These are phyloP conservation scores for Suhomyces guaymorum DNA, from an alignment of 1,139 yeast genomes.

Conservation along the genomic window DNA sequence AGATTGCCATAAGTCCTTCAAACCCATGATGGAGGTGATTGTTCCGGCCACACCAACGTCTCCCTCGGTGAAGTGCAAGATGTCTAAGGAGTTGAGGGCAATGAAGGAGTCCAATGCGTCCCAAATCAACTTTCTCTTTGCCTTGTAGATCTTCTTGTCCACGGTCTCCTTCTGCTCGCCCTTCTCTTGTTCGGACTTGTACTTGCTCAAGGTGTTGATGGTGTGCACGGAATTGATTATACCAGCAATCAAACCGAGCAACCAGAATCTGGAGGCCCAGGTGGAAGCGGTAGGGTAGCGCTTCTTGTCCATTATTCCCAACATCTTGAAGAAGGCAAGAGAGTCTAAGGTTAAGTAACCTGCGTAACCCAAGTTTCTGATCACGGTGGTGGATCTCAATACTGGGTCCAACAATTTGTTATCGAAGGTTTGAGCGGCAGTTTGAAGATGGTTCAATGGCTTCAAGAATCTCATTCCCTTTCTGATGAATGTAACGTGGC, in stretches of 20 bases:
- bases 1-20: constrained; percentile 76
- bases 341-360: constrained; percentile 77
- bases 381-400: constrained; percentile 56
- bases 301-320: constrained; percentile 41
- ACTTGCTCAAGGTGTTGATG: constrained; percentile 16
- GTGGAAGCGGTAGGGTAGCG: constrained; percentile 38
- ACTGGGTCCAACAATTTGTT: constrained; percentile 72
- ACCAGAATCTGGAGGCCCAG: constrained; percentile 72
- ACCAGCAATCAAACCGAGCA: constrained; percentile 66
- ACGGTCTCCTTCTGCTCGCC: constrained; percentile 40
- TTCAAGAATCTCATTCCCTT: constrained; percentile 85
- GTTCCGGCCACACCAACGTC: constrained; percentile 84
- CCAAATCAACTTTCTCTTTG: constrained; percentile 72
- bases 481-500: constrained; percentile 67
- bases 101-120: constrained; percentile 75
- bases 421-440: constrained; percentile 67
- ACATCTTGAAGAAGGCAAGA: constrained; percentile 64
- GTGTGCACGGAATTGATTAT: constrained; percentile 55
- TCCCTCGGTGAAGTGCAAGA: constrained; percentile 71
- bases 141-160: constrained; percentile 37
- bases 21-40: constrained; percentile 76
- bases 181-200: constrained; percentile 15
- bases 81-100: constrained; percentile 68
- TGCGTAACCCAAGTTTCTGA: constrained; percentile 72
- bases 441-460: constrained; percentile 73